Evolutionary conservation across 1,139 yeast species (phyloP).

Genomic region (Petasospora rhodanensis): DNA sequence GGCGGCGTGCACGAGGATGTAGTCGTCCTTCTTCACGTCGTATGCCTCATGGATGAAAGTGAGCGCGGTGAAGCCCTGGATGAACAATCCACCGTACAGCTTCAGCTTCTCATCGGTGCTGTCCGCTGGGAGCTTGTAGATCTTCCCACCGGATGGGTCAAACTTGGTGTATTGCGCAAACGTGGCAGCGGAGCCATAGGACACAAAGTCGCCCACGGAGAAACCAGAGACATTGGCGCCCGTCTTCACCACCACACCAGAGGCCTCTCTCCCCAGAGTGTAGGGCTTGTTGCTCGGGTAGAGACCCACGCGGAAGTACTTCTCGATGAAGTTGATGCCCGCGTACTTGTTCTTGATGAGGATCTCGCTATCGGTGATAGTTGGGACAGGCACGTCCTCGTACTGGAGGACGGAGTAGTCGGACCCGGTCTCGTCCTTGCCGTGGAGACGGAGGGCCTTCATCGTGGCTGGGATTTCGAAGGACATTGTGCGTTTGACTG

Average conservation of each 20-base stretch:
- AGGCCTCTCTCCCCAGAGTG: slow-evolving; percentile 78
- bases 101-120: slow-evolving; percentile 44
- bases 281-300: slow-evolving; percentile 60
- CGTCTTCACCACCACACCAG: slow-evolving; percentile 66
- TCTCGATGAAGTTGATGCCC: slow-evolving; percentile 81
- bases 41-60: slow-evolving; percentile 66
- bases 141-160: slow-evolving; percentile 28
- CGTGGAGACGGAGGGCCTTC: slow-evolving; percentile 52
- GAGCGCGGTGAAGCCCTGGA: slow-evolving; percentile 79
- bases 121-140: slow-evolving; percentile 46
- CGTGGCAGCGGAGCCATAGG: slow-evolving; percentile 46
- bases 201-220: slow-evolving; percentile 70
- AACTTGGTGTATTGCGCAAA: slow-evolving; percentile 71
- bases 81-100: slow-evolving; percentile 52
- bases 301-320: slow-evolving; percentile 74
- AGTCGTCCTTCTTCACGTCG: slow-evolving; percentile 62
- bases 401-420: slow-evolving; percentile 47
- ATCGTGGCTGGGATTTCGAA: slow-evolving; percentile 48
- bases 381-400: slow-evolving; percentile 55
- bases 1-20: slow-evolving; percentile 79
- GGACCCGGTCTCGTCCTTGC: slow-evolving; percentile 44
- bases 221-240: slow-evolving; percentile 57
- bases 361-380: slow-evolving; percentile 48
- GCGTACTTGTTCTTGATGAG: slow-evolving; percentile 67
- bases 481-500: no score